Evolutionary conservation across 768 basidiomycete genomes (phyloP), one percentile per base, ranked within the genome.

Genomic region (Phlebiopsis flavidoalba): DNA sequence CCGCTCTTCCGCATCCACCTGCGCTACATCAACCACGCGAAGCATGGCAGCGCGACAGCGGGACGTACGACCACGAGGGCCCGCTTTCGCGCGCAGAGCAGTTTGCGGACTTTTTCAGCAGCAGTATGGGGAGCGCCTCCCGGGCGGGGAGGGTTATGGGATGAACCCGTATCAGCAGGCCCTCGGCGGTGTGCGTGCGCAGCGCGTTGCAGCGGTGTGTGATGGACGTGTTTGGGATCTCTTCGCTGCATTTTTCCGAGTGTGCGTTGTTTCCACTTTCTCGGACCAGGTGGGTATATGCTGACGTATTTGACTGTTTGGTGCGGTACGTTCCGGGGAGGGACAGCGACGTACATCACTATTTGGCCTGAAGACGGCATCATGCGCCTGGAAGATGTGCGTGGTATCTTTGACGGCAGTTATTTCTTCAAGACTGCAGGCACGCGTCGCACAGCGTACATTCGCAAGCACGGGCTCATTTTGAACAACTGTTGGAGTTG

Each of bases 81-180:
- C 1, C 71, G 76, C 1, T 79, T 79, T 69, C 57, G 75, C 45
- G 71, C 76, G 11, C 72, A 73, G n/a, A n/a, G 61, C 72, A 72
- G 60, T 80, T 80, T 53, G 77, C 79, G 57, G 77, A 75, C 63
- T 76, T 78, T 60, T 80, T 79, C 70, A 61, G 66, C 61, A 77
- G n/a, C n/a, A 76, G 71, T 75, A 75, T 52, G 59, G 66, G 7
- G 59, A 60, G n/a, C 62, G 66, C 10, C 45, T 43, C 40, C 4
- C 3, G 11, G 53, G 59, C 19, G 68, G 70, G 24, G 60, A 69
- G 36, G 59, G 62, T 14, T 67, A 69, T 69, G 73, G 70, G 24
- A 60, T 75, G 10, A 63, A n/a, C n/a, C n/a, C 58, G 8, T 60
- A 37, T 21, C 45, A 64, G 48, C 66, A 73, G 21, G 72, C 78